Base-by-base conservation (phyloP, 257 asterid genomes). In the Lycium ferocissimum region DNA sequence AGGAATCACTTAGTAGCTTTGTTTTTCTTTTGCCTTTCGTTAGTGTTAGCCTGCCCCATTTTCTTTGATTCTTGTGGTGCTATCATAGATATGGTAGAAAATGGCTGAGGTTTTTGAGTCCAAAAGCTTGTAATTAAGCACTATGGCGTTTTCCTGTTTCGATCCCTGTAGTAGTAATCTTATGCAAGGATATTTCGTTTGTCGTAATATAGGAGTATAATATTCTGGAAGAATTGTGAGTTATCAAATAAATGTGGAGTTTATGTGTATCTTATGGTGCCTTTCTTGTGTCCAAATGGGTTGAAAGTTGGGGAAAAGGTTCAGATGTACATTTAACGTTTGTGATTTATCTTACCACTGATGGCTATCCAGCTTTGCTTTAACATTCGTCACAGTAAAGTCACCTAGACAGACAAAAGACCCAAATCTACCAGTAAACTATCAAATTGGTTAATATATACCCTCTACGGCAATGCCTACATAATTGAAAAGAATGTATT, bases 31-130 rank as follows among this genome's bases (percentile, higher is more conserved):
- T 71, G 79, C 57, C 47, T 71, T 37, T 43, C 79, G 18, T 40
- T 70, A 17, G 33, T 38, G 79, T 17, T 70, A 40, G 79, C 54
- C 33, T 71, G 10, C 57, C 57, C 79, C 79, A 71, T 71, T n/a
- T 71, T 71, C 79, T n/a, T 71, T 71, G 57, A 71, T 71, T 71
- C 79, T 43, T 71, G 18, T 43, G 57, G 33, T 71, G 79, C 57
- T 17, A 43, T 71, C 79, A 71, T 43, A 71, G 18, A 43, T 71
- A n/a, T 43, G 0, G 17, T 18, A 4, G 57, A n/a, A 71, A 71
- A 43, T 45, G 35, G 17, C 37, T 9, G 79, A 71, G n/a, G 35
- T 40, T 71, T 71, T 71, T 43, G 79, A 37, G 37, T 11, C 43
- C 17, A 71, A 0, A 71, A 71, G 37, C 79, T 35, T 66, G 13